Evolutionary conservation across 192 early-diverging fungal species (phyloP).

Genomic region (Coemansia sp.): DNA sequence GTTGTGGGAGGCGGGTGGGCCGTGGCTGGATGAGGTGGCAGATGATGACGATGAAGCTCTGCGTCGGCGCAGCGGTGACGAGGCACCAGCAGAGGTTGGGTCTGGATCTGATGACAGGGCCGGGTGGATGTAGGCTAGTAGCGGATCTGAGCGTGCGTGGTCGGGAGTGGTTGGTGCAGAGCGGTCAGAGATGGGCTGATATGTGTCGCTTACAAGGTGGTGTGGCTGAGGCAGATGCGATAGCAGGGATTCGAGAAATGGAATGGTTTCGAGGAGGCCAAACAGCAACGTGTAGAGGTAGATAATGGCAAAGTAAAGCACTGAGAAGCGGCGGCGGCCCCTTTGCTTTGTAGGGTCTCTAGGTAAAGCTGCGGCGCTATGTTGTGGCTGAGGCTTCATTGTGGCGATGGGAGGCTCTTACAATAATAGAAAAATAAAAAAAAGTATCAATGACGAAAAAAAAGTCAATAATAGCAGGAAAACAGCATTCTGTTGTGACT

Average conservation of each 20-base stretch:
- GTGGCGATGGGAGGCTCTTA: neutral
- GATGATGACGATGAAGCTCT: constrained; percentile 47
- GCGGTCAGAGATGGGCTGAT: constrained; percentile 50
- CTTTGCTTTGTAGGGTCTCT: constrained; percentile 7
- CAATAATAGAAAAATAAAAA: neutral
- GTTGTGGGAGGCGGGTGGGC: neutral
- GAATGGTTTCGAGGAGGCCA: constrained; percentile 37
- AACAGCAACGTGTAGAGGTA: constrained; percentile 50
- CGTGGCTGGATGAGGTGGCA: constrained; percentile 38
- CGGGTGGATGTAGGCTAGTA: neutral
- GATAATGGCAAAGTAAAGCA: constrained; percentile 46
- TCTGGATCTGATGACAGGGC: neutral
- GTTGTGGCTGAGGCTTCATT: constrained; percentile 13
- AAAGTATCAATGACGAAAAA: constrained; percentile 5
- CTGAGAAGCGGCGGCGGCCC: constrained; percentile 42
- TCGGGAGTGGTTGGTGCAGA: neutral
- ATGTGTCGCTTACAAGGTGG: constrained; percentile 48
- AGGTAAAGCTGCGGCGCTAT: neutral
- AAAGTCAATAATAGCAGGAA: neutral
- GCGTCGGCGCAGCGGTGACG: constrained; percentile 27
- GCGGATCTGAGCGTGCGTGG: neutral
- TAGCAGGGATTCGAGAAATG: constrained; percentile 37
- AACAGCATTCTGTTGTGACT: neutral
- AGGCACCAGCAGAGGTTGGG: neutral
- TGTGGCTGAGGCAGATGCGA: constrained; percentile 50